Evolutionary conservation across 2,329 filamentous ascomycete species (phyloP), one percentile per base, ranked within the genome.

Genomic region (Paecilomyces fulvus): DNA sequence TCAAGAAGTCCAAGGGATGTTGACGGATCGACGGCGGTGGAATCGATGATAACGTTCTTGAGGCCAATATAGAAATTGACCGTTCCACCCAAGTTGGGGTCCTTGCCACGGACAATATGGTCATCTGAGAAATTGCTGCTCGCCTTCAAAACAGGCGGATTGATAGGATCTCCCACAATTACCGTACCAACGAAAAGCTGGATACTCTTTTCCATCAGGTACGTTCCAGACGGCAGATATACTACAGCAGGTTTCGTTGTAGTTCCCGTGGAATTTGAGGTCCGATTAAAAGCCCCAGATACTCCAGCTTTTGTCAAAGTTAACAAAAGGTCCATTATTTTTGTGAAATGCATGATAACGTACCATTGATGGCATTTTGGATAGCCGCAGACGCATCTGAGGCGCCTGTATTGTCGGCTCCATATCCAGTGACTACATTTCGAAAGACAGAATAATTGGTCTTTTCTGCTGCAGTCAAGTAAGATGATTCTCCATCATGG

Each of bases 401-500:
- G 3, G 56, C 53, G 10, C 69, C 69, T 17, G 70, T 71, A 33
- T 70, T 69, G 46, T 70, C 68, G 3, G 71, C 70, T 3, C 61
- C 61, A 55, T 64, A 71, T 48, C 71, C 67, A 3, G 61, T 63
- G 14, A 73, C 70, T 3, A 70, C 69, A 51, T 73, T 71, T 5
- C 70, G 68, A 33, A 72, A 70, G n/a, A 73, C 69, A 4, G 58
- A 62, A 56, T 72, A 73, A 30, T 63, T 64, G 48, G 60, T 54
- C 31, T 69, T 71, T 25, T 64, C 62, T 0, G 58, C 50, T 0
- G 59, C 56, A 8, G 55, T 52, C 58, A 69, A 52, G 49, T 65
- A 70, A 1, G 67, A 68, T 0, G 67, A 67, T 37, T 67, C 52
- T 4, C 64, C 67, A 53, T 68, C 61, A 43, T 69, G 67, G 17